These are phyloP conservation scores for Cochlearia excelsa DNA, from an alignment of 345 rosid species.

Conservation along the genomic window DNA sequence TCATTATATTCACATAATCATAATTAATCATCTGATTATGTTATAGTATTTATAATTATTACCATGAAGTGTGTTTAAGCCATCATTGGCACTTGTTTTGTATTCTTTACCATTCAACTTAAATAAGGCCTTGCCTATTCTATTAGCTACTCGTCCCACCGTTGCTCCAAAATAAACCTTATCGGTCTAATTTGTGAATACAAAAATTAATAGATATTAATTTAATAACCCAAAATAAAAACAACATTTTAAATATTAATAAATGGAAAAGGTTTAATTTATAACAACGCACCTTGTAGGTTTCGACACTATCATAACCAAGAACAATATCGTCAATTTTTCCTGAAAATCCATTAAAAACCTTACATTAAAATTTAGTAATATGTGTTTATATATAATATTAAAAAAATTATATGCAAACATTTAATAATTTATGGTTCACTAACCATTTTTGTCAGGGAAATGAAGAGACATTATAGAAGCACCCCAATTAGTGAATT, in stretches of 20 bases:
- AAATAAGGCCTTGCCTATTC: slow-evolving; percentile 70
- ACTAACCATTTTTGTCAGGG: slow-evolving; percentile 84
- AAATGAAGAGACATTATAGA: slow-evolving; percentile 59
- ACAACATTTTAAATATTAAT: neutral
- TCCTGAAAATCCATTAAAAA: slow-evolving; percentile 45
- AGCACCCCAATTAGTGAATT: slow-evolving; percentile 89
- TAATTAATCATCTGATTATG: slow-evolving; percentile 4
- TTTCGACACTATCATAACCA: slow-evolving; percentile 63
- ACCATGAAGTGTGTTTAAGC: slow-evolving; percentile 86
- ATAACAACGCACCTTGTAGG: slow-evolving; percentile 48
- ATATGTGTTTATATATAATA: neutral
- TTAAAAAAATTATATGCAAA: neutral
- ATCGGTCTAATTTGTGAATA: slow-evolving; percentile 50
- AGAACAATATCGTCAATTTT: slow-evolving; percentile 68
- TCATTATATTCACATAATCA: neutral
- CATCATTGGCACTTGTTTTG: slow-evolving; percentile 66
- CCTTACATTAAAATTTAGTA: neutral
- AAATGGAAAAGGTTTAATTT: neutral
- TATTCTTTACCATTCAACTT: slow-evolving; percentile 59
- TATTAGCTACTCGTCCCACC: slow-evolving; percentile 82
- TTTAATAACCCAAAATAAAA: neutral
- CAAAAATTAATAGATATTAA: neutral
- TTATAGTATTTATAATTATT: too few species aligned
- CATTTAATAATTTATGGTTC: neutral
- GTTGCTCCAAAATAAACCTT: slow-evolving; percentile 60